Conservation (phyloP, 1,284 basidiomycete species). For the Mycena citricolor region DNA sequence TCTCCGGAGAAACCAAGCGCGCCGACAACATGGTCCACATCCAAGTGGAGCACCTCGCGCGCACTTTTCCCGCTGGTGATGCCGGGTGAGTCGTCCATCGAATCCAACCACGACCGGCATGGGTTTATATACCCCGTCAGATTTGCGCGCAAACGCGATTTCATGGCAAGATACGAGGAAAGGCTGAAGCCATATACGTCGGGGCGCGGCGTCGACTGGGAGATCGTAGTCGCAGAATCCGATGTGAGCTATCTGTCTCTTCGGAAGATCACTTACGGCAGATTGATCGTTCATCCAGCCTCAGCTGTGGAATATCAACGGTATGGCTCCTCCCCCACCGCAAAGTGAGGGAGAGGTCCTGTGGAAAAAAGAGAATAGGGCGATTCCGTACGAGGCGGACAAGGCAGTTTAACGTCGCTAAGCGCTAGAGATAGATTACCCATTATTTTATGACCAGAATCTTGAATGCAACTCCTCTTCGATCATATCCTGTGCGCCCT, state of each 20-base stretch:
- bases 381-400: too few species aligned
- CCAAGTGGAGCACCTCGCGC: background rate
- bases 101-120: background rate
- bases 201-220: conserved; percentile 1
- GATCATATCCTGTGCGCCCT: too few species aligned
- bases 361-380: conserved; percentile 24
- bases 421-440: too few species aligned
- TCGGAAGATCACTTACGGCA: background rate
- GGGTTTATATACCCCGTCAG: background rate
- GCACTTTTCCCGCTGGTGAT: background rate
- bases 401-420: too few species aligned
- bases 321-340: conserved; percentile 20
- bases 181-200: background rate
- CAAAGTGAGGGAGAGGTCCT: conserved; percentile 16
- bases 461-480: too few species aligned
- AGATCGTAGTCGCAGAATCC: conserved; percentile 15
- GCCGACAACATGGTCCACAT: background rate
- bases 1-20: background rate
- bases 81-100: background rate
- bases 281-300: conserved; percentile 13
- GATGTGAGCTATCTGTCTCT: conserved; percentile 21
- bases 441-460: too few species aligned
- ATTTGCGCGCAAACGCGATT: background rate
- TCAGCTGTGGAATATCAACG: conserved; percentile 25
- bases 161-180: background rate